Conservation (phyloP, 2,329 filamentous ascomycete species). For the Corynespora cassiicola region DNA sequence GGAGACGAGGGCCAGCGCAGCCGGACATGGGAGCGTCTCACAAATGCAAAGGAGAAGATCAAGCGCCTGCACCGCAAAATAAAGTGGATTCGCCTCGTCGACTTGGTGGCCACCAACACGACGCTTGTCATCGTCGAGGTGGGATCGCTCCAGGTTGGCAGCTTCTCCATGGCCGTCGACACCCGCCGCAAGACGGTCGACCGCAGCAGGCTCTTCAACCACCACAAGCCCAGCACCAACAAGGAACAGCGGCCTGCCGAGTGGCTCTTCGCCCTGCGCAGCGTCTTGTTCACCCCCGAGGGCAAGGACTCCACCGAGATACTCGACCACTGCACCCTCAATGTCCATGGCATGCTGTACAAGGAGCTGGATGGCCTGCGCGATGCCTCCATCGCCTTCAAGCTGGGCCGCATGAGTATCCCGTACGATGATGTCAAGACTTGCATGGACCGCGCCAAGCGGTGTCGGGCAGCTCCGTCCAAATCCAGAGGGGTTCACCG, state of each 20-base stretch:
- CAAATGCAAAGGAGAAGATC: constrained; percentile 79
- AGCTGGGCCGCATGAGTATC: constrained; percentile 87
- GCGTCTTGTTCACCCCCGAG: constrained; percentile 86
- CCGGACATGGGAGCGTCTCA: constrained; percentile 82
- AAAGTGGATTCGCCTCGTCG: constrained; percentile 86
- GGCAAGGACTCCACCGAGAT: constrained; percentile 86
- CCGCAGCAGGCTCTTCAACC: constrained; percentile 85
- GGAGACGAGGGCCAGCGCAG: constrained; percentile 59
- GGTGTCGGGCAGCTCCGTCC: constrained; percentile 43
- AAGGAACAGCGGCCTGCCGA: constrained; percentile 80
- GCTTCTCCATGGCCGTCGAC: constrained; percentile 85
- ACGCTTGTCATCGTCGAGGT: constrained; percentile 79
- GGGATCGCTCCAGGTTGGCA: constrained; percentile 84
- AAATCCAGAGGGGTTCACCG: constrained; percentile 16
- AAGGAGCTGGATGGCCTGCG: constrained; percentile 84
- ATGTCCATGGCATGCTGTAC: constrained; percentile 89
- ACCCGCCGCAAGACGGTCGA: constrained; percentile 92
- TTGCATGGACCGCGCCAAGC: constrained; percentile 64
- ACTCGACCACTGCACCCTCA: constrained; percentile 86
- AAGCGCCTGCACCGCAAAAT: constrained; percentile 87
- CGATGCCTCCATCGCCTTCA: constrained; percentile 88
- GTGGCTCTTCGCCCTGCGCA: constrained; percentile 88
- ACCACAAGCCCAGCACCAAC: constrained; percentile 53
- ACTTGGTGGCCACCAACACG: constrained; percentile 83
- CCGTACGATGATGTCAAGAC: constrained; percentile 84